phyloP scores from a whole-genome alignment of 805 yeast species.

The Ogataea allantospora region DNA sequence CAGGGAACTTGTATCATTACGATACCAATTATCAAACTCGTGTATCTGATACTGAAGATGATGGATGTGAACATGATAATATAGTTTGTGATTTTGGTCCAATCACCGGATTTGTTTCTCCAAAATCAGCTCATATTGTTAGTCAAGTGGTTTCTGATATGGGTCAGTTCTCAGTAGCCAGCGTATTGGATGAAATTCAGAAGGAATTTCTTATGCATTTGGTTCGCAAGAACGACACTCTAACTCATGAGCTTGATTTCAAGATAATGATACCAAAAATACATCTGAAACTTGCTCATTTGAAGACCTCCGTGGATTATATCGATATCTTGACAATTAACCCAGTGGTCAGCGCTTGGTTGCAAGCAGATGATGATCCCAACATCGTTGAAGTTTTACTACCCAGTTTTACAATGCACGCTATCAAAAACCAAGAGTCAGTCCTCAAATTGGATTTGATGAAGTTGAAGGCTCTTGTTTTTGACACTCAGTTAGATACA shows the following conservation, averaged over 20 bases:
- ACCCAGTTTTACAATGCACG: constrained; percentile 14
- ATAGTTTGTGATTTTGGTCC: constrained; percentile 55
- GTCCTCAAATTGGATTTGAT: constrained; percentile 12
- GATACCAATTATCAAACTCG: neutral
- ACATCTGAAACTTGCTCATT: constrained; percentile 24
- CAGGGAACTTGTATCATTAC: constrained; percentile 1
- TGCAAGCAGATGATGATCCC: constrained; percentile 4
- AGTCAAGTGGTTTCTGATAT: constrained; percentile 38
- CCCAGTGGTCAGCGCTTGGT: constrained; percentile 36
- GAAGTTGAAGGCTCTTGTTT: constrained; percentile 3
- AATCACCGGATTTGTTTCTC: constrained; percentile 46
- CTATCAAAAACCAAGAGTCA: constrained; percentile 11
- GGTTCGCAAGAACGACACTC: constrained; percentile 5
- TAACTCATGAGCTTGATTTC: constrained; percentile 40
- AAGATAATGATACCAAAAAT: constrained; percentile 49
- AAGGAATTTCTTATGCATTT: constrained; percentile 51
- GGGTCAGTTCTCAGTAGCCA: constrained; percentile 41
- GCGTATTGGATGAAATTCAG: constrained; percentile 65
- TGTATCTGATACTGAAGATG: constrained; percentile 9
- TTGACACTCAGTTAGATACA: constrained; percentile 1
- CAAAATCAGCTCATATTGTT: constrained; percentile 28
- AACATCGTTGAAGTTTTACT: neutral
- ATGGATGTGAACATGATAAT: constrained; percentile 51
- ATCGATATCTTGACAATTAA: constrained; percentile 34
- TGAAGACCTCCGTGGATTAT: constrained; percentile 21